Conservation (phyloP, 352 stramenopile genomes). For the Globisporangium barbulae region DNA sequence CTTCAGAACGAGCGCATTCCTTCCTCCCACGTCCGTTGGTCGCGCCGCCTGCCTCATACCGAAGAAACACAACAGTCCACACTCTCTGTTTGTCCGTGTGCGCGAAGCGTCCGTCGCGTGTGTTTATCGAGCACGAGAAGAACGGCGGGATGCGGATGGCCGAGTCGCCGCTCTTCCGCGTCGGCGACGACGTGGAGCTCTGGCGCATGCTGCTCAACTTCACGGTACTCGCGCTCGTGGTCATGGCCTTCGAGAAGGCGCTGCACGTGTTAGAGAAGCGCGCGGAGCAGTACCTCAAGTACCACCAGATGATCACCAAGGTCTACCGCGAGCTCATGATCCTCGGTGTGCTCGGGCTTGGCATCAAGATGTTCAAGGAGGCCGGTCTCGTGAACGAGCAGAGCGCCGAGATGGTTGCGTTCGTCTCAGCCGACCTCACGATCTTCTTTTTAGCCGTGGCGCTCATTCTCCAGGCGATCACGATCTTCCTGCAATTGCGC, state of each 20-base stretch:
- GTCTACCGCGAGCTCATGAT: conserved; percentile 62
- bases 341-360: conserved; percentile 47
- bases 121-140: neutral
- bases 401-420: conserved; percentile 41
- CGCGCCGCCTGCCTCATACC: no score
- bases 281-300: conserved; percentile 47
- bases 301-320: conserved; percentile 69
- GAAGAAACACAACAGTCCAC: no score
- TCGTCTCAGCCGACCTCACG: conserved; percentile 51
- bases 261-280: conserved; percentile 48
- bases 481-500: conserved; percentile 46
- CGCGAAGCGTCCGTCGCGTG: no score
- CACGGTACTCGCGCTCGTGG: conserved; percentile 40
- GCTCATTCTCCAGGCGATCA: conserved; percentile 48
- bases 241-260: conserved; percentile 42
- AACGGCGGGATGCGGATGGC: neutral
- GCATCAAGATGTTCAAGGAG: conserved; percentile 52
- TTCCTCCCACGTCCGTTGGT: neutral
- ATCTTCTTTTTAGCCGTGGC: conserved; percentile 54
- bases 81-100: no score
- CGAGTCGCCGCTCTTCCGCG: conserved; percentile 17
- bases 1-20: neutral
- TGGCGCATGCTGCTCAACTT: conserved; percentile 51
- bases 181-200: conserved; percentile 38
- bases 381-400: conserved; percentile 23